Evolutionary conservation across 208 protist species (phyloP), one percentile per base, ranked within the genome.

Genomic region (Leptomonas seymouri): DNA sequence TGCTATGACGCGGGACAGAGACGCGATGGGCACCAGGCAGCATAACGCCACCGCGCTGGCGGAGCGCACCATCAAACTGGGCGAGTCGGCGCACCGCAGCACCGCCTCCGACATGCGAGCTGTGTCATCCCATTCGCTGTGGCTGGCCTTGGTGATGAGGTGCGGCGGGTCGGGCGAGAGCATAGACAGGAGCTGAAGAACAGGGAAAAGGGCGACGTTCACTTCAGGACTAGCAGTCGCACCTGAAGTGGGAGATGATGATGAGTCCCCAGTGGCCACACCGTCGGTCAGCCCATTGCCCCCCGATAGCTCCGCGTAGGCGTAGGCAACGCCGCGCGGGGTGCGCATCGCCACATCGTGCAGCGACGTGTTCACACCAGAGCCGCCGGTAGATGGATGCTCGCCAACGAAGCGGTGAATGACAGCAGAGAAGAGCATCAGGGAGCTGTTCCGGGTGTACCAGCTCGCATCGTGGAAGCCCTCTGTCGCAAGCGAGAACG

Each of bases 161-260:
- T 82, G 71, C 39, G 87, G 75, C 11, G 89, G 84, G 65, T 96
- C 89, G 12, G 91, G 94, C 6, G 83, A 84, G 25, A 98, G 83
- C 87, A 96, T 92, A 0, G 91, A 97, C 39, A 98, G 81, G 71
- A 98, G 85, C 64, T 97, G 89, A 46, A 98, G 74, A 15, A 97
- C 76, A 15, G 95, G 95, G 61, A 95, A 97, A 25, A 96, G 76
- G 12, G 79, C 81, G 18, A 94, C 72, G 59, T 75, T 84, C 5
- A 81, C 75, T 6, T 74, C 48, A 16, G 67, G 42, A 25, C 27
- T 56, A 12, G 27, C 41, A 23, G 27, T 18, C 25, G 48, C 16
- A 14, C 42, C 3, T 8, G 55, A 53, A n/a, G 44, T 4, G 18
- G 44, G 16, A 48, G 44, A n/a, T 3, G 34, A 39, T 3, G 34